Percentiles rank a stretch among this genome's conserved stretches.
Evolutionary conservation across 2,329 filamentous ascomycete genomes (phyloP).

Genomic region (Fusarium sp.): DNA sequence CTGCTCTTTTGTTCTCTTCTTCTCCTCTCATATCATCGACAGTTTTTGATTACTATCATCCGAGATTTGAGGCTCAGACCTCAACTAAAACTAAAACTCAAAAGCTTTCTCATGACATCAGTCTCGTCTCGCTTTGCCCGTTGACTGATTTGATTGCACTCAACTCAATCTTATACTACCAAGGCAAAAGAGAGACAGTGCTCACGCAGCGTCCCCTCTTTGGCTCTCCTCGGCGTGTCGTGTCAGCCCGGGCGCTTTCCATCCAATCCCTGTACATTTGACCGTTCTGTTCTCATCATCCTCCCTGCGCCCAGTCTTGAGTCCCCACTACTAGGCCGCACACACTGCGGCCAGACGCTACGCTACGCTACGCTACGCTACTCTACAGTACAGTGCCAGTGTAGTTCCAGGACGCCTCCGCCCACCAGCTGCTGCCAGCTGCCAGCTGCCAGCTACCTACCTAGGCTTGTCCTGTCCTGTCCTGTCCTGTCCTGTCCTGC

Average conservation of each 20-base stretch:
- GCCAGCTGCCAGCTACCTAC: slow-evolving; percentile 10
- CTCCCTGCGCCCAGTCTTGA: slow-evolving; percentile 41
- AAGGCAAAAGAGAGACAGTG: slow-evolving; percentile 32
- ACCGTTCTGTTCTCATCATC: slow-evolving; percentile 38
- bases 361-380: slow-evolving; percentile 9
- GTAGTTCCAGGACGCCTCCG: slow-evolving; percentile 14
- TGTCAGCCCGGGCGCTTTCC: slow-evolving; percentile 51
- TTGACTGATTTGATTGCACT: slow-evolving; percentile 19
- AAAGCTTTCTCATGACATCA: slow-evolving; percentile 23
- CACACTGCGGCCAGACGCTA: slow-evolving; percentile 34
- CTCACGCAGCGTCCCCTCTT: slow-evolving; percentile 24
- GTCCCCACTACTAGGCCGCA: slow-evolving; percentile 43
- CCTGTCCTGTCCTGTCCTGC: slow-evolving; percentile 7
- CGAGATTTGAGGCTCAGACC: background rate
- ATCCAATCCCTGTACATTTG: slow-evolving; percentile 49
- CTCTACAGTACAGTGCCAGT: slow-evolving; percentile 15
- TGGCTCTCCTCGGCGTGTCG: slow-evolving; percentile 37
- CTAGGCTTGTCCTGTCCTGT: slow-evolving; percentile 16
- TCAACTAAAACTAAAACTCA: background rate
- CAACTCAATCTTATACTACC: slow-evolving; percentile 20
- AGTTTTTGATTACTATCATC: background rate
- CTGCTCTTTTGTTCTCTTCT: background rate
- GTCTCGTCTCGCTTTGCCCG: slow-evolving; percentile 31
- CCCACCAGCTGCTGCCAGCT: slow-evolving; percentile 38
- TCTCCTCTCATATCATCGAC: background rate